These are phyloP conservation scores for Geoglossum cookeanum DNA, from an alignment of 2,329 filamentous ascomycete species.

Conservation along the genomic window DNA sequence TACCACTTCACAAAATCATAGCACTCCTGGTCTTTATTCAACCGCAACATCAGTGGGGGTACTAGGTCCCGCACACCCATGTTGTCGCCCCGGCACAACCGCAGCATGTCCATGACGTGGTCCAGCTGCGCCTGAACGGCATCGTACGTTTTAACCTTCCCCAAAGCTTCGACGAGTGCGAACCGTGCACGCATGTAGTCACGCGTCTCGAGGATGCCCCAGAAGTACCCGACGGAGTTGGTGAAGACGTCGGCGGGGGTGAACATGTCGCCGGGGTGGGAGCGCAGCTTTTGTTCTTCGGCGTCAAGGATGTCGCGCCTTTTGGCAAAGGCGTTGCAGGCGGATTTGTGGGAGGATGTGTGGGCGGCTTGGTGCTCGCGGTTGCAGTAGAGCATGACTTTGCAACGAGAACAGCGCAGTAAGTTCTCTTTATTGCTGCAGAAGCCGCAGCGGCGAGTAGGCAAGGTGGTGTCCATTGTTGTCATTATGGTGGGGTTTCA, in stretches of 20 bases:
- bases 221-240: slow-evolving; percentile 24
- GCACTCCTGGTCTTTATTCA: slow-evolving; percentile 31
- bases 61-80: slow-evolving; percentile 24
- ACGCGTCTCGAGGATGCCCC: slow-evolving; percentile 23
- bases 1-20: slow-evolving; percentile 33
- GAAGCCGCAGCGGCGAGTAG: slow-evolving; percentile 11
- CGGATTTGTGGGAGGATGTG: slow-evolving; percentile 20
- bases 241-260: slow-evolving; percentile 21
- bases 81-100: slow-evolving; percentile 26
- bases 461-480: neutral
- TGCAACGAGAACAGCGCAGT: slow-evolving; percentile 24
- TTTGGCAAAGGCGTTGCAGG: slow-evolving; percentile 22
- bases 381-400: slow-evolving; percentile 27
- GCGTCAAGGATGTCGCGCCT: slow-evolving; percentile 13
- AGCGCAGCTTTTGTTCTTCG: slow-evolving; percentile 23
- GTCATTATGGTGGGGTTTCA: too few species aligned
- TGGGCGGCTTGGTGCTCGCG: slow-evolving; percentile 24
- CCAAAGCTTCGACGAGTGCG: slow-evolving; percentile 17
- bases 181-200: slow-evolving; percentile 25
- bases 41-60: slow-evolving; percentile 25
- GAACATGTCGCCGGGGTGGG: slow-evolving; percentile 13
- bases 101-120: slow-evolving; percentile 26
- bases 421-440: slow-evolving; percentile 16
- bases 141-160: slow-evolving; percentile 16
- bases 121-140: slow-evolving; percentile 22